phyloP scores from a whole-genome alignment of 225 moss, liverwort and hornwort genomes.

The Asterella californica region DNA sequence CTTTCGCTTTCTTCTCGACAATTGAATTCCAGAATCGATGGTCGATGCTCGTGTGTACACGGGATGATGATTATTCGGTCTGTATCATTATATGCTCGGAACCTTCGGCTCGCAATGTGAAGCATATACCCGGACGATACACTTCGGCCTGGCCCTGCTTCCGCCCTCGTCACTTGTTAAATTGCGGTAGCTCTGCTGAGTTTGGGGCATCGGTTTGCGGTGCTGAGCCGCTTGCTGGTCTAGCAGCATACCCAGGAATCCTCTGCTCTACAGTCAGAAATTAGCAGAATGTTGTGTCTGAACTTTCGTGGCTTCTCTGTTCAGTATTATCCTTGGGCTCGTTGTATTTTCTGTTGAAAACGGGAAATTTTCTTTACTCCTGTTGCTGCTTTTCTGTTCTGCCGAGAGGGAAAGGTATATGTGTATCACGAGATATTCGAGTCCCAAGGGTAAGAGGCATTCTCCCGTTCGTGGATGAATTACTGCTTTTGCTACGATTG shows the following conservation, averaged over 20 bases:
- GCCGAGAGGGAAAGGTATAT: background rate
- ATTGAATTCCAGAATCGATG: background rate
- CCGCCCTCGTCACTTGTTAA: background rate
- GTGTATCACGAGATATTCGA: background rate
- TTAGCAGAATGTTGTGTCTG: background rate
- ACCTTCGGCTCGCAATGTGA: background rate
- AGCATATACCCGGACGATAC: constrained; percentile 9
- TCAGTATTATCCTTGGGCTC: background rate
- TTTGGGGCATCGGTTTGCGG: background rate
- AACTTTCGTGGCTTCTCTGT: background rate
- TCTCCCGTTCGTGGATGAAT: background rate
- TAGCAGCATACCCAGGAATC: background rate
- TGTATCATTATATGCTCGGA: constrained; percentile 4
- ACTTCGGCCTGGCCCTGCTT: background rate
- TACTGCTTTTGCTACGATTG: background rate
- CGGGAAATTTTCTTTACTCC: background rate
- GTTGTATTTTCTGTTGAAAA: background rate
- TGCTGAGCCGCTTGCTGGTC: background rate
- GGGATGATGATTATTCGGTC: background rate
- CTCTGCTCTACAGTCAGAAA: background rate
- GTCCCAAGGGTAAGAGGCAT: background rate
- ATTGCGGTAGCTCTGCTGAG: background rate
- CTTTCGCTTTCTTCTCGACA: background rate
- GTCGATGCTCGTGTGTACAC: background rate
- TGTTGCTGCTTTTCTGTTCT: background rate